Percentiles rank a stretch among this genome's conserved stretches.
phyloP scores from a whole-genome alignment of 306 rosid genomes.

The Acmispon strigosus region DNA sequence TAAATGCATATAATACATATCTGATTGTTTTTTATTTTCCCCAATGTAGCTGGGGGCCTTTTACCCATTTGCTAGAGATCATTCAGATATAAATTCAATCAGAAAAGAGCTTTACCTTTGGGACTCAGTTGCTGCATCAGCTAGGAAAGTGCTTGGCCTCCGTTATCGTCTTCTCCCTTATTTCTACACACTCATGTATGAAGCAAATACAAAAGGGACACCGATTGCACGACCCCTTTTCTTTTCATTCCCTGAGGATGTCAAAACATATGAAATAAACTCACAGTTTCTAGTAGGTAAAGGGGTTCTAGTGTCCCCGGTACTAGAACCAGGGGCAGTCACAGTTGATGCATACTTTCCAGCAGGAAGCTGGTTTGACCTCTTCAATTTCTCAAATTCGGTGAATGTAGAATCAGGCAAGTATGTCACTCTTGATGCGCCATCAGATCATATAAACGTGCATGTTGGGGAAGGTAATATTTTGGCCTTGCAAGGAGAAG shows the following conservation, averaged over 20 bases:
- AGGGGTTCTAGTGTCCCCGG: slow-evolving; percentile 80
- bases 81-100: slow-evolving; percentile 32
- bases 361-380: slow-evolving; percentile 80
- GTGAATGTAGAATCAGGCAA: slow-evolving; percentile 45
- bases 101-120: slow-evolving; percentile 79
- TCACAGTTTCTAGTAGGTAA: slow-evolving; percentile 79
- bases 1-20: too few relatives aligned
- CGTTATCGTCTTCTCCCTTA: slow-evolving; percentile 79
- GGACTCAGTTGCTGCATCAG: slow-evolving; percentile 71
- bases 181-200: slow-evolving; percentile 73
- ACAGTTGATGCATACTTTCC: slow-evolving; percentile 78
- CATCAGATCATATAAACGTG: slow-evolving; percentile 66
- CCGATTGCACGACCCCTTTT: slow-evolving; percentile 85
- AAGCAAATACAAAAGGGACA: slow-evolving; percentile 63
- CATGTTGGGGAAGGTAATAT: slow-evolving; percentile 74
- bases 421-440: slow-evolving; percentile 52
- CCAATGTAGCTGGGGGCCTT: slow-evolving; percentile 78
- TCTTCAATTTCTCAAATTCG: slow-evolving; percentile 57
- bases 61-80: slow-evolving; percentile 90
- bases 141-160: slow-evolving; percentile 71
- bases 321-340: slow-evolving; percentile 39
- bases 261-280: slow-evolving; percentile 47
- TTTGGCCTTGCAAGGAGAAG: slow-evolving; percentile 68
- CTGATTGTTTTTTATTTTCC: neutral
- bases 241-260: slow-evolving; percentile 86